Conservation (phyloP, 805 yeast genomes). For the Starmerella asiatica region DNA sequence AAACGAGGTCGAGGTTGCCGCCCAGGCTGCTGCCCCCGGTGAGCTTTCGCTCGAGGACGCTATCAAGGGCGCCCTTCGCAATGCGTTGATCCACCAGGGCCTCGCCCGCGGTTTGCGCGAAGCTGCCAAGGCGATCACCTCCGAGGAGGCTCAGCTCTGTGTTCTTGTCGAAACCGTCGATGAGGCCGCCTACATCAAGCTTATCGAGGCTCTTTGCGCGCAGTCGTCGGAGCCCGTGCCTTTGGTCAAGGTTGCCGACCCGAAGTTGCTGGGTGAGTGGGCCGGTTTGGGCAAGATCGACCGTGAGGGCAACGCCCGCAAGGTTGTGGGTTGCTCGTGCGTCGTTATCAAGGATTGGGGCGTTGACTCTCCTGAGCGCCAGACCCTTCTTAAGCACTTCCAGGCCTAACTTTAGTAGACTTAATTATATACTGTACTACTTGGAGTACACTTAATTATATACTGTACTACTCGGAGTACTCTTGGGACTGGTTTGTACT, state of each 20-base stretch:
- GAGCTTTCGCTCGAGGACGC: slow-evolving; percentile 96
- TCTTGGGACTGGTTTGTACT: background rate
- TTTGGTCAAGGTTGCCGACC: slow-evolving; percentile 97
- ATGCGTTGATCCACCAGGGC: slow-evolving; percentile 93
- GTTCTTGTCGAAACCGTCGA: slow-evolving; percentile 97
- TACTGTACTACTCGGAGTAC: background rate
- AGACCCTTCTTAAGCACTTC: slow-evolving; percentile 90
- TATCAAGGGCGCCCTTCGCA: slow-evolving; percentile 93
- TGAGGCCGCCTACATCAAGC: slow-evolving; percentile 90
- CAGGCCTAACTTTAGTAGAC: slow-evolving; percentile 43
- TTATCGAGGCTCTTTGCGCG: slow-evolving; percentile 98
- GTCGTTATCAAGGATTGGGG: slow-evolving; percentile 99
- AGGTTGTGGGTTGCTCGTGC: slow-evolving; percentile 99
- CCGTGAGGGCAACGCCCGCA: slow-evolving; percentile 99
- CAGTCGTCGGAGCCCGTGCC: slow-evolving; percentile 95
- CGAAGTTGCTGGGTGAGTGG: slow-evolving; percentile 99
- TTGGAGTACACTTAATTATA: background rate
- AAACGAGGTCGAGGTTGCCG: slow-evolving; percentile 57
- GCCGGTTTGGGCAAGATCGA: slow-evolving; percentile 99
- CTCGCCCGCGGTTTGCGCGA: slow-evolving; percentile 99
- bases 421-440: background rate
- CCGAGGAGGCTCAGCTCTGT: slow-evolving; percentile 95
- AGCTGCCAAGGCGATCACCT: slow-evolving; percentile 96
- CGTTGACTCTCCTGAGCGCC: slow-evolving; percentile 96
- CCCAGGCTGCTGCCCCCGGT: slow-evolving; percentile 70